These are phyloP conservation scores for Globisporangium cystogenes DNA, from an alignment of 352 stramenopile species.

Conservation along the genomic window DNA sequence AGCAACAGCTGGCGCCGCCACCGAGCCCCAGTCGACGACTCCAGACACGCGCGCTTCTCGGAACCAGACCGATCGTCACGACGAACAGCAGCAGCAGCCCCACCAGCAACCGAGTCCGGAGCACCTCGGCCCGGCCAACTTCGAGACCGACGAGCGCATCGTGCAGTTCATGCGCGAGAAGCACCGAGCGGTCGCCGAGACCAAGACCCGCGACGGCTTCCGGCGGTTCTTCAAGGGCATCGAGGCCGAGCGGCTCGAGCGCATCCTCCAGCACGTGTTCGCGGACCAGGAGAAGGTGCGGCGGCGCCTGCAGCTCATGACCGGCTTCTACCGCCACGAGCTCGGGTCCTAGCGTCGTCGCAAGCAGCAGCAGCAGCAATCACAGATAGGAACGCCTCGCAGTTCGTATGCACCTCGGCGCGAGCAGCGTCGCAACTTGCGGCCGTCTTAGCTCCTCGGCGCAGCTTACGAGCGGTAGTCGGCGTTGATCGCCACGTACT, in stretches of 20 bases:
- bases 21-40: neutral
- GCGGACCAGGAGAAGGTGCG: conserved; percentile 42
- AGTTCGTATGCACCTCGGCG: neutral
- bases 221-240: conserved; percentile 63
- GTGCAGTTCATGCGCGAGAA: conserved; percentile 49
- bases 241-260: conserved; percentile 34
- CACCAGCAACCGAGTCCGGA: conserved; percentile 13
- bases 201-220: conserved; percentile 73
- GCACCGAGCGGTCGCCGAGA: conserved; percentile 28
- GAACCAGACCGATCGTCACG: neutral
- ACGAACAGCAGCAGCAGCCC: conserved; percentile 3
- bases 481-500: conserved; percentile 98
- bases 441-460: neutral
- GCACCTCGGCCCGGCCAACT: conserved; percentile 33
- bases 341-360: conserved; percentile 5
- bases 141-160: conserved; percentile 36
- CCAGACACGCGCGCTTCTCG: neutral
- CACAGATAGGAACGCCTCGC: neutral
- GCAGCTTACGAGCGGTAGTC: conserved; percentile 94
- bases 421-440: neutral
- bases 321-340: conserved; percentile 35
- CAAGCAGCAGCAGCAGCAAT: neutral
- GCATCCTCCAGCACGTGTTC: conserved; percentile 45
- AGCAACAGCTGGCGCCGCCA: neutral
- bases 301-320: conserved; percentile 68